Conservation (phyloP, 495 filamentous ascomycete genomes). For the Podospora pseudopauciseta region DNA sequence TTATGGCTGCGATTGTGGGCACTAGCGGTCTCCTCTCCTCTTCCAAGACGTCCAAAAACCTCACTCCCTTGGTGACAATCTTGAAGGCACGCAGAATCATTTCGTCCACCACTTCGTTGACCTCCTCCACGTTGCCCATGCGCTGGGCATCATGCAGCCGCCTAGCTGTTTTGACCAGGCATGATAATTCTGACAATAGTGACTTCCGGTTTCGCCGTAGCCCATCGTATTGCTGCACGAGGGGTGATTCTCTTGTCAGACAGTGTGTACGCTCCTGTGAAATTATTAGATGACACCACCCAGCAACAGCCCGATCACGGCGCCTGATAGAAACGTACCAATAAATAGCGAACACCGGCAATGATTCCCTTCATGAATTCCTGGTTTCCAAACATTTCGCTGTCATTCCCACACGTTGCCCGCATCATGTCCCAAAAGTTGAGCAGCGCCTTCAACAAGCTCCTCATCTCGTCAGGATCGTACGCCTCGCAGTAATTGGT, state of each 20-base stretch:
- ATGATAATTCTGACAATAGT: constrained; percentile 81
- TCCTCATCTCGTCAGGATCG: constrained; percentile 78
- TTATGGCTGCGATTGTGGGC: constrained; percentile 54
- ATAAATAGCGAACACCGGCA: constrained; percentile 81
- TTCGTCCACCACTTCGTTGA: constrained; percentile 80
- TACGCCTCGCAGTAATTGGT: constrained; percentile 98
- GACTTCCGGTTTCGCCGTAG: constrained; percentile 80
- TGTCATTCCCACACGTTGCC: constrained; percentile 61
- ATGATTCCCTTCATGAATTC: constrained; percentile 90
- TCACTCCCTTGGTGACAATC: constrained; percentile 84
- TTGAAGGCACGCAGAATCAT: constrained; percentile 92
- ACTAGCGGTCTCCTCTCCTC: constrained; percentile 54
- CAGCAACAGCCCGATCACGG: not conserved
- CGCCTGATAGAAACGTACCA: constrained; percentile 56
- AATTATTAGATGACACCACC: constrained; percentile 18
- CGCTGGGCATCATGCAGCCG: constrained; percentile 63
- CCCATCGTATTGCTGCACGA: constrained; percentile 70
- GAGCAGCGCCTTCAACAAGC: constrained; percentile 78
- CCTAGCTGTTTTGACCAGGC: constrained; percentile 83
- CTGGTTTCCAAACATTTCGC: constrained; percentile 72
- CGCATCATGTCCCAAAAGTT: constrained; percentile 89
- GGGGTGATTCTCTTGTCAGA: constrained; percentile 71
- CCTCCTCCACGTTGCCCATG: constrained; percentile 48
- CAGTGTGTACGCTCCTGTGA: constrained; percentile 80
- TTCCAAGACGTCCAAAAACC: constrained; percentile 87